phyloP scores from a whole-genome alignment of 2,329 filamentous ascomycete species.

The Sphaerostilbella broomeana region DNA sequence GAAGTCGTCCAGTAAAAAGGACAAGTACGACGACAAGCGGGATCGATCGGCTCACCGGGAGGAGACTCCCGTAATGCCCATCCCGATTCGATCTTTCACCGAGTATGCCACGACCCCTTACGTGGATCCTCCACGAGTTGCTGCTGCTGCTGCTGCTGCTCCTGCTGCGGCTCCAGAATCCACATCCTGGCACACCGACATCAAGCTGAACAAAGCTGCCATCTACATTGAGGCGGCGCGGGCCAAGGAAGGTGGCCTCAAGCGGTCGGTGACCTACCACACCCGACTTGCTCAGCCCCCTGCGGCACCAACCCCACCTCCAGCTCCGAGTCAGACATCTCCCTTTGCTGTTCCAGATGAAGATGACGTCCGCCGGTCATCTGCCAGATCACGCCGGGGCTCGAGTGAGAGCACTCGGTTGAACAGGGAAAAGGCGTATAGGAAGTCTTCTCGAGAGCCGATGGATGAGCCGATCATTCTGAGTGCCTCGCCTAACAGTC shows the following conservation, averaged over 20 bases:
- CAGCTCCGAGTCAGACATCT: slow-evolving; percentile 21
- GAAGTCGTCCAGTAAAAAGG: slow-evolving; percentile 33
- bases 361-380: slow-evolving; percentile 27
- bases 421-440: slow-evolving; percentile 26
- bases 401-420: slow-evolving; percentile 24
- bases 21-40: slow-evolving; percentile 31
- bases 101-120: slow-evolving; percentile 9
- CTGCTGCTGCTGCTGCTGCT: slow-evolving; percentile 6
- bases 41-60: slow-evolving; percentile 30
- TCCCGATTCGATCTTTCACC: slow-evolving; percentile 5
- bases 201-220: slow-evolving; percentile 19
- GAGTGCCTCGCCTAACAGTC: slow-evolving; percentile 24
- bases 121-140: slow-evolving; percentile 5
- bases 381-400: slow-evolving; percentile 28
- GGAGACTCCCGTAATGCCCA: slow-evolving; percentile 21
- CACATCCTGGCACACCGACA: slow-evolving; percentile 14
- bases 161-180: slow-evolving; percentile 18
- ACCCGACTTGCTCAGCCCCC: slow-evolving; percentile 23
- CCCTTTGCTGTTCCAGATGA: slow-evolving; percentile 26
- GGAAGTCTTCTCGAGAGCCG: slow-evolving; percentile 27
- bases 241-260: slow-evolving; percentile 18
- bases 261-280: slow-evolving; percentile 20
- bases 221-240: slow-evolving; percentile 29
- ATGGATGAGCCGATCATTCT: slow-evolving; percentile 26
- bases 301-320: slow-evolving; percentile 31